Evolutionary conservation across 148 eudicot genomes (phyloP), one percentile per base, ranked within the genome.

Genomic region (Persicaria tinctoria): DNA sequence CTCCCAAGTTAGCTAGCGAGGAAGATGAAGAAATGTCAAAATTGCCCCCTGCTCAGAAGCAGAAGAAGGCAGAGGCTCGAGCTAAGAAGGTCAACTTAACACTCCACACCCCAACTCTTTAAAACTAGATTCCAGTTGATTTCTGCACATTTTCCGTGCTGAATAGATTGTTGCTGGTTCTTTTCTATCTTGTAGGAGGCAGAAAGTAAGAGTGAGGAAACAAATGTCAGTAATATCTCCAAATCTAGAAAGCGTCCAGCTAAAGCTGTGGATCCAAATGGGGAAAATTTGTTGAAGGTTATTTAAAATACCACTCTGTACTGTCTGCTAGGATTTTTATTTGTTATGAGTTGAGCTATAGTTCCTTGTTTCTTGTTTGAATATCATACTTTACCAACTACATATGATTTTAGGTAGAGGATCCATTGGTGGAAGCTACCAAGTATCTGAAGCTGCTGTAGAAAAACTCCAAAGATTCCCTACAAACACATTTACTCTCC

Each of bases 51-150:
- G 75, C 96, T 68, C 99, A 95, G 80, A 92, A 89, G 82, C 99
- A 90, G 85, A 89, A 91, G 76, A 95, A 95, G 79, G 97, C 99
- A 55, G 98, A 92, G 79, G 97, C 97, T 64, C 86, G 96, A 75
- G 97, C 99, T 48, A 95, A 95, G 86, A 95, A 95, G 84, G 99
- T 92, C 47, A 41, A 47, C 14, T 23, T 16, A 12, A 0, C 41
- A 11, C 23, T n/a, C 32, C 38, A 11, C 46, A 18, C 13, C 47
- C 17, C 7, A n/a, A 44, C 14, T 8, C 70, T 3, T 12, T 54
- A 5, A 54, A 13, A 8, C 14, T 2, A 12, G 87, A 20, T 70
- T 76, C 20, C 23, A 63, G 69, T 41, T 38, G 8, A 46, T 74
- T 73, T 9, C 3, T 62, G 48, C 38, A 78, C 64, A 50, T 79